Base-by-base conservation (phyloP, 805 yeast genomes). In the Yarrowia alimentaria region DNA sequence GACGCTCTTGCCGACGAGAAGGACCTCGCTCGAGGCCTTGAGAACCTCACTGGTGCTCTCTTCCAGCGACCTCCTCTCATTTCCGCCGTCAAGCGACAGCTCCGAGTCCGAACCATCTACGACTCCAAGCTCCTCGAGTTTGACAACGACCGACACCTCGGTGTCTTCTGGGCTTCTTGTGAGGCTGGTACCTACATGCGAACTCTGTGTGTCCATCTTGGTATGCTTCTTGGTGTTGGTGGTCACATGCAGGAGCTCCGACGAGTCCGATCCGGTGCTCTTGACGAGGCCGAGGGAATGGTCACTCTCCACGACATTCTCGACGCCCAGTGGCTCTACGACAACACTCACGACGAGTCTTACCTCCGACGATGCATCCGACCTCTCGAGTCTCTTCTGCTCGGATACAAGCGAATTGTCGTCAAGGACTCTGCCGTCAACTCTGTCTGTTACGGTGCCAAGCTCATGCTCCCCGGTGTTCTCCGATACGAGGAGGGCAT, bases 151-250 rank as follows among this genome's bases (percentile, higher is more conserved):
- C 84, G 98, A 71, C 91, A 93, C 62, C 77, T 93, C 56, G 95
- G 95, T 74, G 98, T 93, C 26, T 93, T 93, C 76, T 93, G 99
- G 99, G 99, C 98, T 54, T 85, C 95, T 32, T 93, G 99, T 79
- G 99, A 93, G 76, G 99, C 99, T 56, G 99, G 99, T 73, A 93
- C 99, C 55, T 93, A 93, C 74, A 93, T 93, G 96, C 85, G 99
- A 79, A 93, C 99, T 45, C 75, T 93, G 62, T 93, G 99, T 83
- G 99, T 93, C 53, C 99, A 93, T 72, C 75, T 93, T 64, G 99
- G 99, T 74, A 90, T 93, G 96, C 77, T 93, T 55, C 77, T 93
- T 59, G 97, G 98, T 64, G 97, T 89, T 60, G 99, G 99, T 69
- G 99, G 98, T 61, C 99, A 93, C 75, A 93, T 93, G 99, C 99